Conservation (phyloP, 73 alveolate species). For the Symbiodinium natans region DNA sequence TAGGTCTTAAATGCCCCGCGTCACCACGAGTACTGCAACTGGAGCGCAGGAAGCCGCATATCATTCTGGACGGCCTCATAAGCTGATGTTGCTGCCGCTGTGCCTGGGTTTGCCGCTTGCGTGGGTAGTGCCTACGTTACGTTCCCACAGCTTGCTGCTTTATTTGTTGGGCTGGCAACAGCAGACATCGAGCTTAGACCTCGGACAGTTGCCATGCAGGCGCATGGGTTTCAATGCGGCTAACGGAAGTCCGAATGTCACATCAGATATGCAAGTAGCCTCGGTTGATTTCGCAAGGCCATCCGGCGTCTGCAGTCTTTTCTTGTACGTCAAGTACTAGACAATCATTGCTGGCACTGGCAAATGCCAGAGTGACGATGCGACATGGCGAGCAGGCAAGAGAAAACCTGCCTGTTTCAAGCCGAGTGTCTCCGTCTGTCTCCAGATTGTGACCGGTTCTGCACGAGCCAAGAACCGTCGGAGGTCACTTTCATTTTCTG, state of each 20-base stretch:
- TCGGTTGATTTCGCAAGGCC: background rate
- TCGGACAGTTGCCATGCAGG: background rate
- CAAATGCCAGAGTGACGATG: too few relatives aligned
- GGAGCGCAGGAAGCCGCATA: background rate
- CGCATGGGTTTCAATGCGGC: background rate
- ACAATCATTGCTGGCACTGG: too few relatives aligned
- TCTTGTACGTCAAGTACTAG: too few relatives aligned
- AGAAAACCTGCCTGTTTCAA: background rate
- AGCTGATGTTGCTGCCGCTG: background rate
- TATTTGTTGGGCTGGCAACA: background rate
- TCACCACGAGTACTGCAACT: background rate
- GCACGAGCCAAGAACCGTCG: background rate
- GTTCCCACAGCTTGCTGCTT: background rate
- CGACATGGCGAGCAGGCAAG: too few relatives aligned
- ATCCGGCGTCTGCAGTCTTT: background rate
- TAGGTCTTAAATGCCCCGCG: background rate
- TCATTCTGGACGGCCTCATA: background rate
- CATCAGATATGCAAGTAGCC: background rate
- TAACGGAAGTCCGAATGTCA: background rate
- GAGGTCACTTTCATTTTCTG: background rate
- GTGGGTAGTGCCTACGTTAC: background rate
- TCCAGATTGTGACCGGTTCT: background rate
- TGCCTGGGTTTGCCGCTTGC: background rate
- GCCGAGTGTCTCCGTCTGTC: background rate
- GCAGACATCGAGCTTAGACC: background rate